These are phyloP conservation scores for Acanthamoeba castellanii DNA, from an alignment of 208 protist species.

Conservation along the genomic window DNA sequence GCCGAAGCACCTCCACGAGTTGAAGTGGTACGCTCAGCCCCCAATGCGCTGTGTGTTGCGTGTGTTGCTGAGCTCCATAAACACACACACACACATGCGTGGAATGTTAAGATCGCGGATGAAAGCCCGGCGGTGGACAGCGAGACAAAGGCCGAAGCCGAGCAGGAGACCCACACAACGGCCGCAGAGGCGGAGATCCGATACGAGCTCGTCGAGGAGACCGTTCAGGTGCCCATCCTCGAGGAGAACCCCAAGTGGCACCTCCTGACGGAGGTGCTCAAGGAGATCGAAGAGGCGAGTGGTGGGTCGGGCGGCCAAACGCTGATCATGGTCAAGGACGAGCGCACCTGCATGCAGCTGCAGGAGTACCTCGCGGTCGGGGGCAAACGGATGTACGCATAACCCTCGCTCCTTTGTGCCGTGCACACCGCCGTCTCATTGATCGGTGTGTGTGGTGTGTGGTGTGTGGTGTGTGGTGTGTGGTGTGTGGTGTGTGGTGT, in stretches of 20 bases:
- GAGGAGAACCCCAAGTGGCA: conserved; percentile 75
- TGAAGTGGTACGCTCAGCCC: neutral
- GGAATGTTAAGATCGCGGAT: neutral
- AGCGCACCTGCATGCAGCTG: conserved; percentile 67
- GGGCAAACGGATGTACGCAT: conserved; percentile 30
- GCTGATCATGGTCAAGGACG: conserved; percentile 55
- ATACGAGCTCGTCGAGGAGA: conserved; percentile 48
- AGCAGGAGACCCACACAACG: neutral
- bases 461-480: too few species aligned
- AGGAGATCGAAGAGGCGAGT: conserved; percentile 23
- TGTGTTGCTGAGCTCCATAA: neutral
- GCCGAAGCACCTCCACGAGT: neutral
- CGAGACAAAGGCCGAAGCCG: too few species aligned
- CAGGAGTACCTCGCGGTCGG: conserved; percentile 48
- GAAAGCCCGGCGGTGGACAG: neutral
- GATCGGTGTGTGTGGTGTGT: too few species aligned
- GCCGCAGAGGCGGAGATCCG: neutral
- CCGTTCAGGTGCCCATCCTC: conserved; percentile 45
- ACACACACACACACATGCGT: too few species aligned
- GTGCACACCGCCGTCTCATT: neutral
- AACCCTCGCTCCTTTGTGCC: neutral
- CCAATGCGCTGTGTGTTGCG: neutral
- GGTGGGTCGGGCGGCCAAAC: neutral
- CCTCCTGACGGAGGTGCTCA: conserved; percentile 47
- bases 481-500: too few species aligned